Evolutionary conservation across 202 grass and related monocot species (phyloP).

Genomic region (Zoysia matrella): DNA sequence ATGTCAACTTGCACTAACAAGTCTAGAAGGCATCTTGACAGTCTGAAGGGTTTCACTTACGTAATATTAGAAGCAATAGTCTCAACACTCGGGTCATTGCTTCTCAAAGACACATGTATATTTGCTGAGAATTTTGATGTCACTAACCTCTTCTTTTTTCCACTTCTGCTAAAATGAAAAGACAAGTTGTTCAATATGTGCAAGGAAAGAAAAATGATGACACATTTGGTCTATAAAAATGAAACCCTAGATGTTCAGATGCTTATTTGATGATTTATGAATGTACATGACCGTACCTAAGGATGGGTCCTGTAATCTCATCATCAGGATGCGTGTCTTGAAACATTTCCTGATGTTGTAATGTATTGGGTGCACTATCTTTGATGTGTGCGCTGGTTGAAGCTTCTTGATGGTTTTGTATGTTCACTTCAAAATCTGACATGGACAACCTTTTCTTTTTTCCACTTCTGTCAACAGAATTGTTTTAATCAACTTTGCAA

Average conservation of each 20-base stretch:
- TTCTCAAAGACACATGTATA: conserved; percentile 27
- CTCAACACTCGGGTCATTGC: not conserved
- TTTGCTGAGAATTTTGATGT: conserved; percentile 26
- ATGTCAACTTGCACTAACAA: not conserved
- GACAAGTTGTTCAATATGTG: not conserved
- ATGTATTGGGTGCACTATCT: not conserved
- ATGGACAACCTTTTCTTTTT: conserved; percentile 28
- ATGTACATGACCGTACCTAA: conserved; percentile 54
- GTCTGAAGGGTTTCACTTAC: conserved; percentile 41
- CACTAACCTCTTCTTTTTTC: conserved; percentile 54
- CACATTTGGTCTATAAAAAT: not conserved
- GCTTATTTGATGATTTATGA: conserved; percentile 1
- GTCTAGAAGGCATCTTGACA: not conserved
- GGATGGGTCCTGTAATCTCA: conserved; percentile 52
- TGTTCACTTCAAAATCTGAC: conserved; percentile 28
- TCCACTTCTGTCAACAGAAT: conserved; percentile 15
- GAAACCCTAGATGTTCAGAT: not conserved
- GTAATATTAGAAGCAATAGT: conserved; percentile 31
- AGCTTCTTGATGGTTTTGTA: conserved; percentile 25
- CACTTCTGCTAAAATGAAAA: conserved; percentile 36
- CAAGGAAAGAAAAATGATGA: not conserved
- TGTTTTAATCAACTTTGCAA: conserved; percentile 28
- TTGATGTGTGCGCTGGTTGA: not conserved
- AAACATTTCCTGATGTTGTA: conserved; percentile 30
- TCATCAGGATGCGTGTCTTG: conserved; percentile 53